phyloP scores from a whole-genome alignment of 2,329 filamentous ascomycete species.

The Cercospora brassicicola region DNA sequence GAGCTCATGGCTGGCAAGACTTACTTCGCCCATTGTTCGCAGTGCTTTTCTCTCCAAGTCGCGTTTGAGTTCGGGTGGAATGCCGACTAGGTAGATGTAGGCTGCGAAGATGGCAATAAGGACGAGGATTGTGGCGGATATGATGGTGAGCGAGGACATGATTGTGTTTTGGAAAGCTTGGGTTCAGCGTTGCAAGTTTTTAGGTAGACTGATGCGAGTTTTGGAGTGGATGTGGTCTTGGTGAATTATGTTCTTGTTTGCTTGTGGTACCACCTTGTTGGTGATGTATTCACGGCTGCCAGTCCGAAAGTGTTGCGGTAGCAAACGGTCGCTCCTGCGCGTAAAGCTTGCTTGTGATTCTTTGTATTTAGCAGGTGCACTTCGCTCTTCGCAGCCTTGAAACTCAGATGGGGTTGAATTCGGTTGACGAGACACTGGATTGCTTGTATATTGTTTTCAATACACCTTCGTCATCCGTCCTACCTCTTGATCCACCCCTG shows the following conservation, averaged over 20 bases:
- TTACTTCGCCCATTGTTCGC: conserved; percentile 51
- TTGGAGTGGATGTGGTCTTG: neutral
- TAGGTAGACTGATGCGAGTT: neutral
- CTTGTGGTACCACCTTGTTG: neutral
- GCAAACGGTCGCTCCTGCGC: neutral
- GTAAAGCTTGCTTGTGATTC: too few species aligned
- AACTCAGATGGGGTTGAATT: neutral
- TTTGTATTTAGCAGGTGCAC: too few species aligned
- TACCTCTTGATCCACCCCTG: neutral
- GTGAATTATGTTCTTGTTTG: neutral
- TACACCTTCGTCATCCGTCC: neutral
- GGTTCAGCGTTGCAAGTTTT: neutral
- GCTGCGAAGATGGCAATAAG: conserved; percentile 41
- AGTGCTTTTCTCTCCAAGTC: conserved; percentile 50
- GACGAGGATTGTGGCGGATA: conserved; percentile 36
- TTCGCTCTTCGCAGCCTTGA: neutral
- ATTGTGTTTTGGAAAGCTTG: neutral
- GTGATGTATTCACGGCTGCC: neutral
- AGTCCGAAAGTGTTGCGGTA: neutral
- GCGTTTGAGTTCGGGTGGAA: conserved; percentile 50
- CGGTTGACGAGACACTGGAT: neutral
- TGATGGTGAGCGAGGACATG: conserved; percentile 31
- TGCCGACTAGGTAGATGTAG: conserved; percentile 51
- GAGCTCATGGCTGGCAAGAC: too few species aligned
- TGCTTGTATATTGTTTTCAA: neutral